phyloP scores from a whole-genome alignment of 805 yeast genomes.

The Priceomyces carsonii region DNA sequence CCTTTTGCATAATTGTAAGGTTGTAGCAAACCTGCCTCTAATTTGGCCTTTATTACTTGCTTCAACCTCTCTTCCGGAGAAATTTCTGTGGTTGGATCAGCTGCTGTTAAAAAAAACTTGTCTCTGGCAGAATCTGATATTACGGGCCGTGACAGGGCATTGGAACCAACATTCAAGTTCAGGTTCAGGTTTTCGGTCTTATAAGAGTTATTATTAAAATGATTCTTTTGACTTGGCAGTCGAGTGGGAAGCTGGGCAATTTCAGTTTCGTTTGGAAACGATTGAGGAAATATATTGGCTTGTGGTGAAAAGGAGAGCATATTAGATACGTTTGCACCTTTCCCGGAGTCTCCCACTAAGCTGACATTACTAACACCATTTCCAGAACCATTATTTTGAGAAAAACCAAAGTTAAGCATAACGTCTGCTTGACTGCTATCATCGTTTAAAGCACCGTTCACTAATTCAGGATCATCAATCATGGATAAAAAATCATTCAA shows the following conservation, averaged over 20 bases:
- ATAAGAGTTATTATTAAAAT: not conserved
- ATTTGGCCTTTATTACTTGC: slow-evolving; percentile 90
- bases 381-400: slow-evolving; percentile 8
- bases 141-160: slow-evolving; percentile 35
- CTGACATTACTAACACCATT: slow-evolving; percentile 4
- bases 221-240: slow-evolving; percentile 1
- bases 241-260: slow-evolving; percentile 2
- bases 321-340: slow-evolving; percentile 10
- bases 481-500: slow-evolving; percentile 85
- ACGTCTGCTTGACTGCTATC: slow-evolving; percentile 18
- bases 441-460: slow-evolving; percentile 43
- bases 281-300: slow-evolving; percentile 18
- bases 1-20: slow-evolving; percentile 96
- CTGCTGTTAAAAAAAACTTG: slow-evolving; percentile 92
- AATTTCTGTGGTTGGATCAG: slow-evolving; percentile 92
- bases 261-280: slow-evolving; percentile 12
- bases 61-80: slow-evolving; percentile 92
- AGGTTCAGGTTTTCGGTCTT: slow-evolving; percentile 1
- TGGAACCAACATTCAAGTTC: not conserved
- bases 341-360: slow-evolving; percentile 3
- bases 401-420: slow-evolving; percentile 23
- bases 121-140: slow-evolving; percentile 82
- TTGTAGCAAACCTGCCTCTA: slow-evolving; percentile 88
- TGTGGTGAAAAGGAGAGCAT: slow-evolving; percentile 33
- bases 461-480: slow-evolving; percentile 82